Evolutionary conservation across 2,329 filamentous ascomycete species (phyloP), one percentile per base, ranked within the genome.

Genomic region (Fonsecaea erecta): DNA sequence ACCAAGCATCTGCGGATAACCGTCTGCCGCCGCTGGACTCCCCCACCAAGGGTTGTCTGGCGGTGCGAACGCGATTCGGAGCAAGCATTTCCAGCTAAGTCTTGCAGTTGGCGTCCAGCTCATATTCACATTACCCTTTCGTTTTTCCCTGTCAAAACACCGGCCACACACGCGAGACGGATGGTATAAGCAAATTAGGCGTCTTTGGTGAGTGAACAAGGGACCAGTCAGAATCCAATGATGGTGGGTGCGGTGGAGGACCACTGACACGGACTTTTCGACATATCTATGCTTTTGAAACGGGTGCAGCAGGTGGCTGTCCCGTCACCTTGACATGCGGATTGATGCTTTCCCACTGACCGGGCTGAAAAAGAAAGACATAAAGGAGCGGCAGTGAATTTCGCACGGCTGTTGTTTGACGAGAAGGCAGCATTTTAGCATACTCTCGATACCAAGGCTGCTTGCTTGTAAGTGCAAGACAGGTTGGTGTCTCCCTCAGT

Each of bases 381-480:
- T 28, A 1, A 60, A n/a, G 18, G 57, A 21, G 43, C 11, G 24
- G 34, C 18, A 51, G 21, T 53, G 52, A 28, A 24, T 12, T 30
- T 52, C n/a, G 54, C 14, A 2, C 12, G 46, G 48, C 26, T 51
- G 40, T 54, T 28, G 35, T 18, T 12, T 28, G 5, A n/a, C 32
- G 32, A 52, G n/a, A 40, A 64, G 65, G 57, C 65, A 67, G 65
- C 65, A 67, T 53, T 32, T 62, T 59, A 64, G 58, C 58, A 61
- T 64, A 37, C 28, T 32, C 21, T 32, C 24, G 62, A 59, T 62
- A 67, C 65, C 65, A 65, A 66, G 52, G 65, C 65, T 67, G 65
- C 62, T 64, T 67, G 65, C 65, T 64, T 67, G 65, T 67, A 67
- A 67, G 65, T 67, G 62, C 62, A 60, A 64, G 62, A 65, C 48